These are phyloP conservation scores for Saccharum hybrid DNA, from an alignment of 202 grass and related monocot species.

Conservation along the genomic window DNA sequence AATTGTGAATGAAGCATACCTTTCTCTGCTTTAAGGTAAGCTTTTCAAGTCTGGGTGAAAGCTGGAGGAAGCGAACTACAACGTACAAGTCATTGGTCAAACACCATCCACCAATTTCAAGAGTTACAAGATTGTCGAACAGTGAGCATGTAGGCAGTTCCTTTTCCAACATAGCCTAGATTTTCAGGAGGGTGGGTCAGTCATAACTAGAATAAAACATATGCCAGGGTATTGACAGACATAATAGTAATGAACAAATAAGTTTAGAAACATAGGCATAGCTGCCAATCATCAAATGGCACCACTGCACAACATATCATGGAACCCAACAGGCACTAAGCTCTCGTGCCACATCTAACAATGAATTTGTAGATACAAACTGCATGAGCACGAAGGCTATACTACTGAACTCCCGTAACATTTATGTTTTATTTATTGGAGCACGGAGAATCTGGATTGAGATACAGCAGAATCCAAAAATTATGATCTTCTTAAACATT, in stretches of 20 bases:
- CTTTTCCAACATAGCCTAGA: conserved; percentile 54
- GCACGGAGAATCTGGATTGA: too few species aligned
- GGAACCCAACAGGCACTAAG: not conserved
- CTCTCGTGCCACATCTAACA: not conserved
- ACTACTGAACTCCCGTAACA: not conserved
- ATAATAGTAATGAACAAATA: conserved; percentile 14
- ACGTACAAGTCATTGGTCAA: conserved; percentile 32
- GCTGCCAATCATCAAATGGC: not conserved
- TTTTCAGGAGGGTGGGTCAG: conserved; percentile 11
- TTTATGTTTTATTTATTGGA: too few species aligned
- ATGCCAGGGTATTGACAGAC: not conserved
- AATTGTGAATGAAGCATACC: conserved; percentile 25
- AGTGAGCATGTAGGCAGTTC: conserved; percentile 40
- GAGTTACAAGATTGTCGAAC: conserved; percentile 36
- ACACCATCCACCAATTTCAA: conserved; percentile 43
- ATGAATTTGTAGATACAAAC: not conserved
- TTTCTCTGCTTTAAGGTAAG: conserved; percentile 19
- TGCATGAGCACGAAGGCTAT: not conserved
- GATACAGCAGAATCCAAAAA: too few species aligned
- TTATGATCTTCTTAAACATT: too few species aligned
- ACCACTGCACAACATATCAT: not conserved
- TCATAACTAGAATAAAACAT: not conserved
- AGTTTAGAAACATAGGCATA: not conserved
- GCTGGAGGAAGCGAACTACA: conserved; percentile 45
- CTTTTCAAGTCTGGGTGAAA: conserved; percentile 45